Conservation (phyloP, 768 basidiomycete species). For the Harrya chromipes region DNA sequence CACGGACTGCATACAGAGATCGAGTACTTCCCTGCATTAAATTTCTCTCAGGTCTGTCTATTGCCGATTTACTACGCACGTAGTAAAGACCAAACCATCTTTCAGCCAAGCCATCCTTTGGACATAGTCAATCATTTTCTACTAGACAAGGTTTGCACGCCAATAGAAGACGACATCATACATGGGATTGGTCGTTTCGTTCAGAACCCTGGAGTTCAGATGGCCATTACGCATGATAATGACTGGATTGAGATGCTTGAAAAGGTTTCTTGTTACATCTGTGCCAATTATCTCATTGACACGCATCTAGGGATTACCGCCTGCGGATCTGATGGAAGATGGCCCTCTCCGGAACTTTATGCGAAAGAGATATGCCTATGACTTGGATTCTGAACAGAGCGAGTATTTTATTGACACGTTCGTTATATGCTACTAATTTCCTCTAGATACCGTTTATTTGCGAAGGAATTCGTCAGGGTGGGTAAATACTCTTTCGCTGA, state of each 20-base stretch:
- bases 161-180: background rate
- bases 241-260: conserved; percentile 7
- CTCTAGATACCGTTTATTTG: no score
- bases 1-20: background rate
- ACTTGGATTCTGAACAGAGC: no score
- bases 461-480: no score
- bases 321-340: background rate
- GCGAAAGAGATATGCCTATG: no score
- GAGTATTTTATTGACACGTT: no score
- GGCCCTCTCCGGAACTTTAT: background rate
- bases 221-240: conserved; percentile 9
- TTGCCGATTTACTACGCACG: background rate
- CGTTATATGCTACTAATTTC: no score
- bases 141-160: conserved; percentile 1
- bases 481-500: no score
- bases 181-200: background rate
- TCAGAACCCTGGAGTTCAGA: background rate
- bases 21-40: background rate
- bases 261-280: background rate
- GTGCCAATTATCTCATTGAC: background rate
- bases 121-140: conserved; percentile 5
- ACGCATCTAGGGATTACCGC: no score
- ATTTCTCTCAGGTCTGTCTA: conserved; percentile 3
- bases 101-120: conserved; percentile 9
- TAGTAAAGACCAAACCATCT: background rate